phyloP scores from a whole-genome alignment of 805 yeast genomes.

The Ogataea haglerorum region DNA sequence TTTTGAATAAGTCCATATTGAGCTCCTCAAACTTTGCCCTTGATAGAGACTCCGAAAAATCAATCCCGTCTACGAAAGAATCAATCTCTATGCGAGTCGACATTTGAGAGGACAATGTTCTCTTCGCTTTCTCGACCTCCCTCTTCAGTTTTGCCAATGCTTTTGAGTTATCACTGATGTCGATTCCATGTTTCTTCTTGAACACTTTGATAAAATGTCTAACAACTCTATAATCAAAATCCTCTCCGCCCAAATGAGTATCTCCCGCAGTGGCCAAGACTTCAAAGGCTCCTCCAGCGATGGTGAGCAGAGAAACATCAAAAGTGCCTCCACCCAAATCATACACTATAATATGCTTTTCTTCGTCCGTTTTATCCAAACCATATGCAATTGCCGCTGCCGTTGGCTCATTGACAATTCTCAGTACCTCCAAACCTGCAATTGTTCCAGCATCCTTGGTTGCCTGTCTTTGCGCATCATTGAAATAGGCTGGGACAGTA shows the following conservation, averaged over 20 bases:
- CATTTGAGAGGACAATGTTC: constrained; percentile 92
- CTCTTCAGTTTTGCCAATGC: constrained; percentile 93
- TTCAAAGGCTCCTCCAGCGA: constrained; percentile 78
- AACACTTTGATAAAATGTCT: constrained; percentile 83
- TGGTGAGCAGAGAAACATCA: constrained; percentile 74
- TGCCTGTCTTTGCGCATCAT: constrained; percentile 93
- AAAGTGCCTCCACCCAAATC: constrained; percentile 98
- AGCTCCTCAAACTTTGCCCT: constrained; percentile 98
- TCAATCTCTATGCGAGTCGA: constrained; percentile 96
- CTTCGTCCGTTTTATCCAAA: constrained; percentile 75
- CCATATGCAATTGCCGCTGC: constrained; percentile 99
- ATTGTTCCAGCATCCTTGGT: constrained; percentile 91
- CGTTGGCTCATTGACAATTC: constrained; percentile 92
- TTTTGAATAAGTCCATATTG: constrained; percentile 88
- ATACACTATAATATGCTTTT: constrained; percentile 86
- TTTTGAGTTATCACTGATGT: constrained; percentile 74
- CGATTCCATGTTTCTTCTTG: constrained; percentile 90
- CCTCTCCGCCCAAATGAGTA: constrained; percentile 84
- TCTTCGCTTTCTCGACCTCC: constrained; percentile 97
- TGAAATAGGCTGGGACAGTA: constrained; percentile 91
- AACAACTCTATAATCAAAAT: constrained; percentile 75
- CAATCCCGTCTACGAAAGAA: constrained; percentile 90
- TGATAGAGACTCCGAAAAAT: constrained; percentile 90
- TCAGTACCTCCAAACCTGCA: constrained; percentile 83
- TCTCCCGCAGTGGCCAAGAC: constrained; percentile 82